These are phyloP conservation scores for Emmonsia crescens DNA, from an alignment of 2,329 filamentous ascomycete genomes.

Conservation along the genomic window DNA sequence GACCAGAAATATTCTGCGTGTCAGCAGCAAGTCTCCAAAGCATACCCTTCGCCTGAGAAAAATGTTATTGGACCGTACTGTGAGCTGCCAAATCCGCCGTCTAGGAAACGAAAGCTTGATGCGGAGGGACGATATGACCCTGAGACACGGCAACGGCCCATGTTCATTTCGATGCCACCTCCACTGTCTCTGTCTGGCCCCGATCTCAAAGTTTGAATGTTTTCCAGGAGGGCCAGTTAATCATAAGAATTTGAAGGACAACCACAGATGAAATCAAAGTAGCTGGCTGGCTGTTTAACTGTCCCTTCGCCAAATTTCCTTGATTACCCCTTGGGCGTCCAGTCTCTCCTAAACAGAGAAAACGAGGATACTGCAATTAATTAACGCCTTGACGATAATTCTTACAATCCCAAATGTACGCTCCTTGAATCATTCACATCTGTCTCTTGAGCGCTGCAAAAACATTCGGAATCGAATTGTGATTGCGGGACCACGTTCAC, in stretches of 20 bases:
- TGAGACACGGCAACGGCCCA: not conserved
- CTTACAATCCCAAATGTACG: not conserved
- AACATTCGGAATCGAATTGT: not conserved
- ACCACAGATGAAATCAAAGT: not conserved
- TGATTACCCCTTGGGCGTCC: not conserved
- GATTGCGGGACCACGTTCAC: not conserved
- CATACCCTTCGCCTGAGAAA: not conserved
- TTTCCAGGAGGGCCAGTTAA: not conserved
- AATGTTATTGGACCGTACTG: not conserved
- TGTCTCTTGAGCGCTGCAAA: not conserved
- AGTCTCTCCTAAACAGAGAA: not conserved
- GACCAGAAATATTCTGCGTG: not conserved
- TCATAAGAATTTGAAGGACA: not conserved
- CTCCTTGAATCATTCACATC: not conserved
- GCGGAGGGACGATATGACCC: not conserved
- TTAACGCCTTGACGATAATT: not conserved
- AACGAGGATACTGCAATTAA: not conserved
- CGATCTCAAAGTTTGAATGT: not conserved
- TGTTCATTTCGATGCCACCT: slow-evolving; percentile 2
- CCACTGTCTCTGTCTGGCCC: slow-evolving; percentile 2
- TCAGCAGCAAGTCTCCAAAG: not conserved
- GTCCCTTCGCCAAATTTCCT: not conserved
- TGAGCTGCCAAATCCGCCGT: not conserved
- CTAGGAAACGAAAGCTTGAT: slow-evolving; percentile 2
- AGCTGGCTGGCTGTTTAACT: not conserved